Evolutionary conservation across 768 basidiomycete genomes (phyloP).

Genomic region (Pisolithus sp.): DNA sequence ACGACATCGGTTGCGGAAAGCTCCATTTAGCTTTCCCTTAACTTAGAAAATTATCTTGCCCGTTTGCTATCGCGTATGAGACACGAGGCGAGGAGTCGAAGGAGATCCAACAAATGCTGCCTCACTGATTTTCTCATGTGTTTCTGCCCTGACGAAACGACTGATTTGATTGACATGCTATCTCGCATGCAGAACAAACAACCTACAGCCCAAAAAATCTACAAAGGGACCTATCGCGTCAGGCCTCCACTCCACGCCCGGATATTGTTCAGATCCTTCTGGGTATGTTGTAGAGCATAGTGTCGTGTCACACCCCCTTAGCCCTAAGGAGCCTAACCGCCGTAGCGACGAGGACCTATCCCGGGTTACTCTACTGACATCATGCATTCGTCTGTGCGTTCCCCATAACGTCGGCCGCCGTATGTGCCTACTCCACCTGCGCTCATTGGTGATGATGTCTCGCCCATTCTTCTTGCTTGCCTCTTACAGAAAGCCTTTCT

Average conservation of each 20-base stretch:
- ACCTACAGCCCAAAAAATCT: background rate
- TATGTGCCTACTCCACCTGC: background rate
- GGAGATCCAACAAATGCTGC: conserved; percentile 4
- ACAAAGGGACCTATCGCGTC: no score
- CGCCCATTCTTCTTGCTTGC: background rate
- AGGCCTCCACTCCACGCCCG: no score
- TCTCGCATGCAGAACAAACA: conserved; percentile 10
- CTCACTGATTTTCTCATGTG: conserved; percentile 21
- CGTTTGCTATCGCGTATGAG: conserved; percentile 31
- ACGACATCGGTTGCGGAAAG: conserved; percentile 21
- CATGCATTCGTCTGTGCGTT: background rate
- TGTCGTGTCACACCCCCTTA: conserved; percentile 17
- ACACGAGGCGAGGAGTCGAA: conserved; percentile 9
- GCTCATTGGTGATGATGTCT: background rate
- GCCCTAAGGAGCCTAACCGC: conserved; percentile 7
- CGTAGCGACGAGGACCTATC: background rate
- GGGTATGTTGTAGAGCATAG: conserved; percentile 11
- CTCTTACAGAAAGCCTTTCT: background rate
- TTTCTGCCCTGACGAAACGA: conserved; percentile 17
- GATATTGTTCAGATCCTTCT: background rate
- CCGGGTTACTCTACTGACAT: background rate
- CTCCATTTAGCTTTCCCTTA: conserved; percentile 24
- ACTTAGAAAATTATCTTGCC: conserved; percentile 33
- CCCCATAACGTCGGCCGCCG: background rate
- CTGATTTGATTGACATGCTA: conserved; percentile 6